These are phyloP conservation scores for Saccharomycopsis hybrid DNA, from an alignment of 1,139 yeast genomes.

Conservation along the genomic window DNA sequence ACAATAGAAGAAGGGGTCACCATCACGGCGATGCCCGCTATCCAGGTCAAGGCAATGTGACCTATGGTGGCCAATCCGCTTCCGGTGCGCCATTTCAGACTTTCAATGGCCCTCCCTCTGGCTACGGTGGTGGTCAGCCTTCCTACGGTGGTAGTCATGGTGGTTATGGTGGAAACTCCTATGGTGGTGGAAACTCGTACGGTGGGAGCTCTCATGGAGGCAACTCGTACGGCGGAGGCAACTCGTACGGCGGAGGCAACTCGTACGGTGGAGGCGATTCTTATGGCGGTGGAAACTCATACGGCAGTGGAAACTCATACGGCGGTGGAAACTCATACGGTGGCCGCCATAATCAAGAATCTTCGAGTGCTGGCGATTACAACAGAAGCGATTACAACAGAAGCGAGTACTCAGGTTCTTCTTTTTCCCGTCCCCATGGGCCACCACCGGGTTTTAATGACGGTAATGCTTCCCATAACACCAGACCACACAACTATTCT, in stretches of 20 bases:
- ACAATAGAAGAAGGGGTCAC: background rate
- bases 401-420: background rate
- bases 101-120: too few relatives aligned
- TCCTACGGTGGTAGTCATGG: background rate
- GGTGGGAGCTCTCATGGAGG: background rate
- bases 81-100: too few relatives aligned
- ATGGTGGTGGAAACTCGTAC: background rate
- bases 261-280: background rate
- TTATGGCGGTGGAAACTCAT: conserved; percentile 1
- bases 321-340: background rate
- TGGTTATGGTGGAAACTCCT: background rate
- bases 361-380: too few relatives aligned
- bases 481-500: conserved; percentile 6
- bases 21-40: conserved; percentile 8
- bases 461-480: conserved; percentile 8
- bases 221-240: background rate
- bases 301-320: background rate
- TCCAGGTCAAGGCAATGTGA: conserved; percentile 14
- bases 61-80: conserved; percentile 10
- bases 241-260: too few relatives aligned
- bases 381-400: background rate
- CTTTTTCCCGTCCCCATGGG: conserved; percentile 13
- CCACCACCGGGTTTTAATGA: conserved; percentile 18
- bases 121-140: background rate
- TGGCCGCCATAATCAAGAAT: too few relatives aligned